Evolutionary conservation across 768 basidiomycete species (phyloP).

Genomic region (Leccinum rimulosum): DNA sequence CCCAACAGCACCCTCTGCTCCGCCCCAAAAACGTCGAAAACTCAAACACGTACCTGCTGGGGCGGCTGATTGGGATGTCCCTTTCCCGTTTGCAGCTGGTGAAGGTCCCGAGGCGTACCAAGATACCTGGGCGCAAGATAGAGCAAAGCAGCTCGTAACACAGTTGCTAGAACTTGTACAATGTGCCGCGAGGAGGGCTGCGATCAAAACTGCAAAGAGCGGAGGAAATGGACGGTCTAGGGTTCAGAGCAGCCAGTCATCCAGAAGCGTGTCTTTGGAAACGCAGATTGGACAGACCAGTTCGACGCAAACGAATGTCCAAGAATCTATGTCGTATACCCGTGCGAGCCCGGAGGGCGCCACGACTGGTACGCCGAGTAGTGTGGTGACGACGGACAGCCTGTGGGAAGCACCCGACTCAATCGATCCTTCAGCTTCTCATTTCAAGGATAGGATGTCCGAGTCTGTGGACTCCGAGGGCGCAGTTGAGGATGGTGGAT

Average conservation of each 20-base stretch:
- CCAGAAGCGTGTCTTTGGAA: conserved; percentile 25
- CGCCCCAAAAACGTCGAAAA: conserved; percentile 57
- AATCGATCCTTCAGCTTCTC: neutral
- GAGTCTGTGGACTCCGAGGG: conserved; percentile 7
- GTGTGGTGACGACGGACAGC: neutral
- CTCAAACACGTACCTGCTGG: conserved; percentile 72
- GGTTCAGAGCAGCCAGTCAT: conserved; percentile 34
- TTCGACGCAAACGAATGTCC: neutral
- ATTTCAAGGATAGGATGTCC: conserved; percentile 7
- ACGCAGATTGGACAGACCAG: neutral
- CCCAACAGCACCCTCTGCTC: conserved; percentile 1
- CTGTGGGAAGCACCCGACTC: conserved; percentile 35
- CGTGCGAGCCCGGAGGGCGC: neutral
- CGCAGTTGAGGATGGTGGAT: conserved; percentile 9
- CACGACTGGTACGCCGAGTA: neutral
- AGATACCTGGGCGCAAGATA: conserved; percentile 61
- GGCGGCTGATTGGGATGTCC: conserved; percentile 79
- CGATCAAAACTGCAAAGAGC: conserved; percentile 40
- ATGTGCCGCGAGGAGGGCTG: conserved; percentile 58
- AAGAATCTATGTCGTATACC: neutral
- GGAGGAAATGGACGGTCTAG: conserved; percentile 26
- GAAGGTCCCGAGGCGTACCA: conserved; percentile 70
- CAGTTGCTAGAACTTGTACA: conserved; percentile 63
- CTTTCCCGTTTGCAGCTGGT: conserved; percentile 69
- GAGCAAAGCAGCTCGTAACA: conserved; percentile 57